Evolutionary conservation across 1,139 yeast genomes (phyloP).

Genomic region (Casaregolazyma lundiana): DNA sequence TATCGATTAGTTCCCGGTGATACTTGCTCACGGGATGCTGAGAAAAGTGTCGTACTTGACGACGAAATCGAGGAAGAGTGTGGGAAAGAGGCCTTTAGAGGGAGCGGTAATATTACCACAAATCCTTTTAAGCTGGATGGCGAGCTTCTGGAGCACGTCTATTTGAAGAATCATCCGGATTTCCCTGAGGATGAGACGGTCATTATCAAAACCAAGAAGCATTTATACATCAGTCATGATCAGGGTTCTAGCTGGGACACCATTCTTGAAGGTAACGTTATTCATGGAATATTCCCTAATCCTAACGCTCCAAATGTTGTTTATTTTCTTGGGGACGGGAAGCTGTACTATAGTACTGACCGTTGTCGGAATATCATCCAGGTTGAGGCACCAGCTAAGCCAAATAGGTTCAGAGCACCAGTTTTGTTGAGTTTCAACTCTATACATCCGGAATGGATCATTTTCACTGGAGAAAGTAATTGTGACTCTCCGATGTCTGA

Average conservation of each 20-base stretch:
- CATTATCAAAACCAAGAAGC: conserved; percentile 52
- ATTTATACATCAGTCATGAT: conserved; percentile 65
- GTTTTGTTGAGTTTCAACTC: conserved; percentile 56
- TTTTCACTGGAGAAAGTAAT: conserved; percentile 62
- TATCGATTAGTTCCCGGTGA: conserved; percentile 47
- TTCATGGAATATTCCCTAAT: conserved; percentile 56
- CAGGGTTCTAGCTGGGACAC: conserved; percentile 64
- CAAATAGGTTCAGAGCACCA: conserved; percentile 30
- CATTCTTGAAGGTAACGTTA: conserved; percentile 45
- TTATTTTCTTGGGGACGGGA: conserved; percentile 50
- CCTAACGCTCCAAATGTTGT: conserved; percentile 59
- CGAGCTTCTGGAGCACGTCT: conserved; percentile 49
- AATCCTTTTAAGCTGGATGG: conserved; percentile 38
- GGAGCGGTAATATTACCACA: conserved; percentile 27
- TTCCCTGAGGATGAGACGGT: conserved; percentile 53
- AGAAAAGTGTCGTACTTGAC: conserved; percentile 20
- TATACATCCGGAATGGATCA: conserved; percentile 49
- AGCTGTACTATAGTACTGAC: conserved; percentile 55
- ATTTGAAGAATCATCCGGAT: conserved; percentile 42
- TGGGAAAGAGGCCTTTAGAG: conserved; percentile 13
- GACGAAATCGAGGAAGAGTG: conserved; percentile 13
- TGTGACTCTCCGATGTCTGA: conserved; percentile 45
- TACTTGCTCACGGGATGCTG: conserved; percentile 36
- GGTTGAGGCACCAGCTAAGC: conserved; percentile 48
- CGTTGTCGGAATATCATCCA: conserved; percentile 57